A percentile compares a stretch with the other conserved stretches of the same genome.
Evolutionary conservation across 2,329 filamentous ascomycete species (phyloP).

Genomic region (Pseudocercospora vitis): DNA sequence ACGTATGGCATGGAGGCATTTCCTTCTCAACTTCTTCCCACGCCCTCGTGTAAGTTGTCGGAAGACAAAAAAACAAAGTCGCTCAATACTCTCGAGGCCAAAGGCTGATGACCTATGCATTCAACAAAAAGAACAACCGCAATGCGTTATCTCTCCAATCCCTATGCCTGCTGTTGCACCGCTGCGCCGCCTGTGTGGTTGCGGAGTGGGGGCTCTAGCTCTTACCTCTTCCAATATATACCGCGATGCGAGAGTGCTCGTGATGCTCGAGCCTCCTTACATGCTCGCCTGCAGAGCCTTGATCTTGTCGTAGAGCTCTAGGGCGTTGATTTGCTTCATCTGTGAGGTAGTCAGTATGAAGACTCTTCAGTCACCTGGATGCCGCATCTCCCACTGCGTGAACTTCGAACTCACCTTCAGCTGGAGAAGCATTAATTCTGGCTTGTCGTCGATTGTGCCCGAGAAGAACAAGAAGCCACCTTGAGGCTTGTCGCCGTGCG

Average conservation of each 20-base stretch:
- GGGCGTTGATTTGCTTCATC: conserved; percentile 46
- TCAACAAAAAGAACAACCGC: neutral
- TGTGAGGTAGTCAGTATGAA: conserved; percentile 25
- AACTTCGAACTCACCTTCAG: conserved; percentile 54
- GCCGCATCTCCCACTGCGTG: neutral
- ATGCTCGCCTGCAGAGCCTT: conserved; percentile 42
- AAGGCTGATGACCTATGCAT: neutral
- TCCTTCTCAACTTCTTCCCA: neutral
- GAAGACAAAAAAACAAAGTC: neutral
- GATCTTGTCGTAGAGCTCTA: conserved; percentile 50
- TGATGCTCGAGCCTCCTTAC: conserved; percentile 31
- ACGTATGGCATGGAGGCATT: neutral
- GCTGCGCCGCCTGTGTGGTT: neutral
- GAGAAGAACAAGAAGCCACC: conserved; percentile 69
- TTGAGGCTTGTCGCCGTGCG: conserved; percentile 61
- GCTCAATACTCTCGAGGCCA: neutral
- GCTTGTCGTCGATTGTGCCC: conserved; percentile 55
- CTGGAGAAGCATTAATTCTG: conserved; percentile 53
- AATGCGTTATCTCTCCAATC: conserved; percentile 1
- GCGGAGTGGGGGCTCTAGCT: too few relatives aligned
- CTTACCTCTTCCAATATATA: neutral
- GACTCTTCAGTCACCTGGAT: neutral
- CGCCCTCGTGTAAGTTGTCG: neutral
- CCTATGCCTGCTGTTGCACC: neutral
- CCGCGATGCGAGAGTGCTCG: neutral